A percentile compares a stretch with the other conserved stretches of the same genome.
Evolutionary conservation across 2,329 filamentous ascomycete genomes (phyloP).

Genomic region (Hymenoscyphus fructigenus): DNA sequence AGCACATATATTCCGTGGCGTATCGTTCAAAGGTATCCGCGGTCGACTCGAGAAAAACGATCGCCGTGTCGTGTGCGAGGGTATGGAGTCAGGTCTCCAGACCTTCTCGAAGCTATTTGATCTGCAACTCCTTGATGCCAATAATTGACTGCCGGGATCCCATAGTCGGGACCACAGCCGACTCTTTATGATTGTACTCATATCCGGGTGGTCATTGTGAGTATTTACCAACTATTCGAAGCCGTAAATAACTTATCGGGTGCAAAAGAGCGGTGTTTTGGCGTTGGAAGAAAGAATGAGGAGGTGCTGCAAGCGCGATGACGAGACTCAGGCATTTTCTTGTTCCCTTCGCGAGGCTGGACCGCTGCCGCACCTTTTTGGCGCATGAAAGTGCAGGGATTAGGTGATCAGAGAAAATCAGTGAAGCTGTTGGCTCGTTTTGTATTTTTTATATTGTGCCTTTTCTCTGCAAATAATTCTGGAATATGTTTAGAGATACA

Average conservation of each 20-base stretch:
- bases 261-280: constrained; percentile 1
- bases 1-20: constrained; percentile 35
- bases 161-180: constrained; percentile 47
- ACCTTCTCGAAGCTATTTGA: constrained; percentile 13
- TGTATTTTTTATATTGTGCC: neutral
- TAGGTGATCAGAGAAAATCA: neutral
- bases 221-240: constrained; percentile 32
- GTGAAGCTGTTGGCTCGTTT: neutral
- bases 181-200: constrained; percentile 47
- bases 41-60: constrained; percentile 25
- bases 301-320: constrained; percentile 5
- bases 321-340: constrained; percentile 8
- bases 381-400: constrained; percentile 1
- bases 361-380: neutral
- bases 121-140: constrained; percentile 22
- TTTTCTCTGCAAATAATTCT: neutral
- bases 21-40: constrained; percentile 34
- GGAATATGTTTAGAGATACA: no score
- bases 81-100: constrained; percentile 17
- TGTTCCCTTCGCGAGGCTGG: neutral
- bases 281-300: neutral
- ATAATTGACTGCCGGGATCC: constrained; percentile 29
- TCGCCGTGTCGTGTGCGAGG: constrained; percentile 18
- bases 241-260: constrained; percentile 18
- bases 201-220: constrained; percentile 46